Conservation (phyloP, 208 protist genomes). For the Leishmania aethiopica region DNA sequence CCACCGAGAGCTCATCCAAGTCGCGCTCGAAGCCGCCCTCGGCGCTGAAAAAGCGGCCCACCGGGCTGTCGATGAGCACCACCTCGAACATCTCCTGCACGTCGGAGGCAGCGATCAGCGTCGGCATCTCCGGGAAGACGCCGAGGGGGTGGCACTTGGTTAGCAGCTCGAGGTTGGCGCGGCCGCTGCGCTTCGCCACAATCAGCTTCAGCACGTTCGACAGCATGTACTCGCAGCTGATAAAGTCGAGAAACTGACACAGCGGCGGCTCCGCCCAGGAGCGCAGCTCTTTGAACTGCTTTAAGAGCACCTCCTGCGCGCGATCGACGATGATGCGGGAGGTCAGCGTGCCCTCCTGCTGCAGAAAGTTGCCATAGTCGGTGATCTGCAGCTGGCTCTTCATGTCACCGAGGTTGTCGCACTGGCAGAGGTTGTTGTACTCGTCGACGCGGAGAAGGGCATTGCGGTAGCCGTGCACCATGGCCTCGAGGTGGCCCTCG, state of each 20-base stretch:
- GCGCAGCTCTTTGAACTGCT: slow-evolving; percentile 96
- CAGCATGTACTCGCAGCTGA: slow-evolving; percentile 99
- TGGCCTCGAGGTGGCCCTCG: slow-evolving; percentile 88
- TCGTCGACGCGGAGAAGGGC: slow-evolving; percentile 94
- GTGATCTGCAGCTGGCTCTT: slow-evolving; percentile 97
- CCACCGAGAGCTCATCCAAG: slow-evolving; percentile 95
- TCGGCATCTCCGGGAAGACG: slow-evolving; percentile 95
- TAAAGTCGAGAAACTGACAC: slow-evolving; percentile 98
- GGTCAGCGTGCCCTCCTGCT: slow-evolving; percentile 94
- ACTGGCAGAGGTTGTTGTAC: slow-evolving; percentile 98
- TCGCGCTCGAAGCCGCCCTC: slow-evolving; percentile 84
- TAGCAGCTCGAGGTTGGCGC: slow-evolving; percentile 88
- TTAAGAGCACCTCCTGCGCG: slow-evolving; percentile 95
- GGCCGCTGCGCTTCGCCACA: slow-evolving; percentile 82
- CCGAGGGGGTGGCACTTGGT: slow-evolving; percentile 98
- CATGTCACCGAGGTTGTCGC: slow-evolving; percentile 98
- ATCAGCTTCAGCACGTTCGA: slow-evolving; percentile 93
- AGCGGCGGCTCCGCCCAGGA: slow-evolving; percentile 95
- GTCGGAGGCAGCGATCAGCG: slow-evolving; percentile 90
- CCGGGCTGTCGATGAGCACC: slow-evolving; percentile 97
- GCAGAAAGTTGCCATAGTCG: slow-evolving; percentile 98
- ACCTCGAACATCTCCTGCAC: slow-evolving; percentile 97
- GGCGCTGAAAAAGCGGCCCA: slow-evolving; percentile 89
- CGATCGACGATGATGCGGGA: slow-evolving; percentile 92
- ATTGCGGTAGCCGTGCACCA: slow-evolving; percentile 91